Conservation (phyloP, 1,139 yeast species). For the Kazachstania sp. region DNA sequence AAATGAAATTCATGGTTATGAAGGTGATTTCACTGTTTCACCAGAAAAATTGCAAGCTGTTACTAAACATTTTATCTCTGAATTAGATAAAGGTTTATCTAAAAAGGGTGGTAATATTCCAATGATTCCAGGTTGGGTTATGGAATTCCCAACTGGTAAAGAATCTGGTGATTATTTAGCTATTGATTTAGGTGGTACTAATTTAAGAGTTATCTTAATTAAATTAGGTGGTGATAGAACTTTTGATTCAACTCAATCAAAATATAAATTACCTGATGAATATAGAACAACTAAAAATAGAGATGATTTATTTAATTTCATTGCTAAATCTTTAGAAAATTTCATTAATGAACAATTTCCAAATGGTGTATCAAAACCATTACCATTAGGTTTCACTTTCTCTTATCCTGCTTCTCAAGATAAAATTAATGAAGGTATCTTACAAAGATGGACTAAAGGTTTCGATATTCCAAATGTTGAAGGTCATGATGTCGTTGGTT, state of each 20-base stretch:
- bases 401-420: conserved; percentile 85
- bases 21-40: conserved; percentile 55
- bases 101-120: conserved; percentile 79
- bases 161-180: conserved; percentile 88
- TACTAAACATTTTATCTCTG: conserved; percentile 59
- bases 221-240: conserved; percentile 68
- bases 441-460: conserved; percentile 98
- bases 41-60: conserved; percentile 53
- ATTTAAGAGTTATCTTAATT: conserved; percentile 81
- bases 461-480: conserved; percentile 91
- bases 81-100: conserved; percentile 72
- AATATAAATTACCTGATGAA: conserved; percentile 62
- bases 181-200: conserved; percentile 93
- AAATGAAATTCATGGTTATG: conserved; percentile 50
- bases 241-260: conserved; percentile 76
- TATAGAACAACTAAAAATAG: conserved; percentile 67
- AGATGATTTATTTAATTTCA: conserved; percentile 75
- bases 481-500: conserved; percentile 88
- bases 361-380: conserved; percentile 40
- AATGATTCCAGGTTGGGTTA: conserved; percentile 95
- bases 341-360: conserved; percentile 57
- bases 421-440: conserved; percentile 73
- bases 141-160: conserved; percentile 85
- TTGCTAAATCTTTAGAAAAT: conserved; percentile 68
- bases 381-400: conserved; percentile 92